Evolutionary conservation across 2,329 filamentous ascomycete genomes (phyloP), one percentile per base, ranked within the genome.

Genomic region (Arthrobotrys entomopaga): DNA sequence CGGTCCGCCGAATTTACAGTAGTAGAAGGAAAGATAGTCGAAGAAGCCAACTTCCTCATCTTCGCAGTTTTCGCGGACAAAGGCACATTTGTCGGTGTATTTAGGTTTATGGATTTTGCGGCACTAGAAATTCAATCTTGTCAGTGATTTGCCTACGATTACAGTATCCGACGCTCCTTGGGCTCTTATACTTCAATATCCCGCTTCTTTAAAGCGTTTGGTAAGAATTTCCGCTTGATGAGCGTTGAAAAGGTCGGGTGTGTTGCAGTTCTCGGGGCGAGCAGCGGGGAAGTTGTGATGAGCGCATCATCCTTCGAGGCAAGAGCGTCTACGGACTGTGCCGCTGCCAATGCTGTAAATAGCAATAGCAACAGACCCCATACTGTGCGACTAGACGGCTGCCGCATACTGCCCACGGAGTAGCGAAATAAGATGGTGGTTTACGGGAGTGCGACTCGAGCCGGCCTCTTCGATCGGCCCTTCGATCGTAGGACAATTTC

Each of bases 31-130:
- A 53, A 98, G 87, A 82, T 99, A 99, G 24, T 92, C 90, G 69
- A 97, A 83, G 76, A 98, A 87, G 29, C 95, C 94, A 63, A 93
- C 91, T 82, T 97, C 91, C 80, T 97, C 92, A 79, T 96, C 92
- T 38, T 86, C 85, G 81, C 95, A 99, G 81, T 97, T 91, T 66
- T 86, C 84, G 77, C 85, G 88, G 69, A 98, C 88, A 82, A 95
- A 98, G 77, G 89, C 88, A 84, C 95, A 99, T 83, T 97, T 88
- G 81, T 99, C 91, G 72, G 84, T 80, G 60, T 89, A 90, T 58
- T 73, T 73, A 16, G 61, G 61, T 54, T 87, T 82, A 81, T 95
- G 92, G 65, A 99, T 92, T 38, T 91, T 83, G 72, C 89, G 89
- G 80, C 95, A 99, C 84, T 93, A 61, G 15, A 43, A 38, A 46